Evolutionary conservation across 768 basidiomycete genomes (phyloP).

Genomic region (Lentinula guzmanii): DNA sequence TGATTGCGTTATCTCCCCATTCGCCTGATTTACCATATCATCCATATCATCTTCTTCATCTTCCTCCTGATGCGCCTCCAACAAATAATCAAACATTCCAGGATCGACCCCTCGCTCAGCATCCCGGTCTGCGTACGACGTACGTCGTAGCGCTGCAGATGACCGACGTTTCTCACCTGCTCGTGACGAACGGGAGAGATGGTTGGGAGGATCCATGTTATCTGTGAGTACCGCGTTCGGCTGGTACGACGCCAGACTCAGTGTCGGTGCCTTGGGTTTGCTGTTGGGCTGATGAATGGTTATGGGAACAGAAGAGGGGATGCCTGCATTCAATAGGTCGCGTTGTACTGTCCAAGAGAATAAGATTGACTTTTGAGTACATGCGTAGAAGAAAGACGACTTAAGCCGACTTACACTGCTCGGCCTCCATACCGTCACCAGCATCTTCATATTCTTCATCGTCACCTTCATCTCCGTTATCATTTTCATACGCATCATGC

Average conservation of each 20-base stretch:
- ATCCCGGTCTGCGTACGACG: slow-evolving; percentile 5
- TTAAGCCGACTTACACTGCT: neutral
- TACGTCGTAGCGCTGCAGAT: neutral
- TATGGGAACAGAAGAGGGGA: neutral
- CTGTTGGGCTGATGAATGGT: neutral
- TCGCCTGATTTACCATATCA: neutral
- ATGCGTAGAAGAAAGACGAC: neutral
- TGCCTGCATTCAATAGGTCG: neutral
- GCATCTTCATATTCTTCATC: slow-evolving; percentile 27
- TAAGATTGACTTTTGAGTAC: neutral
- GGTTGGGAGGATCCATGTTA: neutral
- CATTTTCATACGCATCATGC: slow-evolving; percentile 9
- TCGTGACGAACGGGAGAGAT: neutral
- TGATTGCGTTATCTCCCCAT: slow-evolving; percentile 15
- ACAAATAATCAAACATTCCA: neutral
- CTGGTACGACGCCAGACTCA: slow-evolving; percentile 6
- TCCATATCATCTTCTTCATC: slow-evolving; percentile 18
- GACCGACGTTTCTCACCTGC: neutral
- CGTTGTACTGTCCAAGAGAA: neutral
- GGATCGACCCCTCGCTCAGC: slow-evolving; percentile 4
- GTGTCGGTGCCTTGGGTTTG: neutral
- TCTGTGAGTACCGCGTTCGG: neutral
- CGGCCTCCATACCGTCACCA: neutral
- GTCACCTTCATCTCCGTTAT: slow-evolving; percentile 39
- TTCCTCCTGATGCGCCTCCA: slow-evolving; percentile 8